Evolutionary conservation across 306 rosid genomes (phyloP).

Genomic region (Trifolium subterraneum): DNA sequence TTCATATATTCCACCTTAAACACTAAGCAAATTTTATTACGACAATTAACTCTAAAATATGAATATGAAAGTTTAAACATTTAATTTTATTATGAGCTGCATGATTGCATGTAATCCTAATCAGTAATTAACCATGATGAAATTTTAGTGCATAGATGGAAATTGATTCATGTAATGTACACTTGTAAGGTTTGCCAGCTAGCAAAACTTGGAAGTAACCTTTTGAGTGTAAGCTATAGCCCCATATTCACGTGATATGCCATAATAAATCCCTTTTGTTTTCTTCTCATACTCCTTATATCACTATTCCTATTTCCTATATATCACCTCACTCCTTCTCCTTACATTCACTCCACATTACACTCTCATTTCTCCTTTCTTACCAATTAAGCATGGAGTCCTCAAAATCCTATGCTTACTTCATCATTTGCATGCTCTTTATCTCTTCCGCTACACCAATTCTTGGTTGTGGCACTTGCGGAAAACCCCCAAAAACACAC

Average conservation of each 20-base stretch:
- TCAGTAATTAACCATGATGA: not conserved
- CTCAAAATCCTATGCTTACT: slow-evolving; percentile 60
- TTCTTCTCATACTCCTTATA: slow-evolving; percentile 38
- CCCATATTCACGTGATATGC: slow-evolving; percentile 87
- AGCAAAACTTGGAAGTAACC: slow-evolving; percentile 60
- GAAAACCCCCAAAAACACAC: slow-evolving; percentile 55
- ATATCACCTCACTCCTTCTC: slow-evolving; percentile 36
- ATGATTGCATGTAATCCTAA: no score
- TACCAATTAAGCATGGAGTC: slow-evolving; percentile 57
- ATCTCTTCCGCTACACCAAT: slow-evolving; percentile 75
- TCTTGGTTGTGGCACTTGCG: slow-evolving; percentile 70
- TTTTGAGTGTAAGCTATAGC: slow-evolving; percentile 42
- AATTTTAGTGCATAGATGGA: not conserved
- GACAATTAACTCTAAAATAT: no score
- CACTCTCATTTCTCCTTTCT: not conserved
- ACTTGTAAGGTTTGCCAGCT: slow-evolving; percentile 57
- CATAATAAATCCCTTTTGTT: slow-evolving; percentile 50
- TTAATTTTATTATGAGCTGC: no score
- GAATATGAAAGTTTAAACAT: no score
- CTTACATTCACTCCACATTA: not conserved
- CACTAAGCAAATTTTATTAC: no score
- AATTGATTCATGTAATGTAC: slow-evolving; percentile 9
- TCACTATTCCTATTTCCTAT: slow-evolving; percentile 44
- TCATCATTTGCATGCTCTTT: slow-evolving; percentile 81
- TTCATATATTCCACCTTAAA: no score